Percentiles rank a stretch among this genome's conserved stretches.
Evolutionary conservation across 169 alveolate genomes (phyloP).

Genomic region (Cryptosporidium ryanae): DNA sequence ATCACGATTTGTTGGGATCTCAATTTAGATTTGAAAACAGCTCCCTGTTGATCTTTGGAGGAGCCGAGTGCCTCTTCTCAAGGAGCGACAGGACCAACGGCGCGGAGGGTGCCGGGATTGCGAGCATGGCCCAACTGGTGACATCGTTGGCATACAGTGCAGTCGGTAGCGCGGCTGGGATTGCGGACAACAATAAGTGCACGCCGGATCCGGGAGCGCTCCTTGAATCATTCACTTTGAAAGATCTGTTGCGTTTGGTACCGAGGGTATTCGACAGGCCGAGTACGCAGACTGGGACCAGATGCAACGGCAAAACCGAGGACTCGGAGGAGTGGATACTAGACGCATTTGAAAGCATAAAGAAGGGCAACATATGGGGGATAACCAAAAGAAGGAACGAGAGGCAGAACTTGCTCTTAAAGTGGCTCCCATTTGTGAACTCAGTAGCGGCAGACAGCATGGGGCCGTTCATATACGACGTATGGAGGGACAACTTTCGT

Average conservation of each 20-base stretch:
- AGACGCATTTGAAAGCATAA: neutral
- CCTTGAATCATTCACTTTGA: constrained; percentile 10
- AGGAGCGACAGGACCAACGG: no score
- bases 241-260: constrained; percentile 12
- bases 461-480: constrained; percentile 22
- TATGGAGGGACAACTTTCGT: constrained; percentile 41
- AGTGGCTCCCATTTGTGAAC: constrained; percentile 39
- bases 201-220: no score
- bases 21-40: neutral
- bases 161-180: no score
- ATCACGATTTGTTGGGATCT: constrained; percentile 30
- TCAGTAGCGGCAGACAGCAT: constrained; percentile 8
- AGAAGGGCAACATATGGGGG: neutral
- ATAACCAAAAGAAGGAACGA: constrained; percentile 17
- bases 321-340: constrained; percentile 19
- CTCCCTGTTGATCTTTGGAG: no score
- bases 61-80: no score
- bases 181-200: no score
- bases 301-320: no score
- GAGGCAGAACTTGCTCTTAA: constrained; percentile 24
- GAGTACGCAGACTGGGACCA: no score
- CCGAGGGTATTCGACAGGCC: constrained; percentile 31
- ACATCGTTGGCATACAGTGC: constrained; percentile 1
- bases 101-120: no score
- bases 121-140: no score